Conservation (phyloP, 1,284 basidiomycete genomes). For the Papiliotrema nemorosa region DNA sequence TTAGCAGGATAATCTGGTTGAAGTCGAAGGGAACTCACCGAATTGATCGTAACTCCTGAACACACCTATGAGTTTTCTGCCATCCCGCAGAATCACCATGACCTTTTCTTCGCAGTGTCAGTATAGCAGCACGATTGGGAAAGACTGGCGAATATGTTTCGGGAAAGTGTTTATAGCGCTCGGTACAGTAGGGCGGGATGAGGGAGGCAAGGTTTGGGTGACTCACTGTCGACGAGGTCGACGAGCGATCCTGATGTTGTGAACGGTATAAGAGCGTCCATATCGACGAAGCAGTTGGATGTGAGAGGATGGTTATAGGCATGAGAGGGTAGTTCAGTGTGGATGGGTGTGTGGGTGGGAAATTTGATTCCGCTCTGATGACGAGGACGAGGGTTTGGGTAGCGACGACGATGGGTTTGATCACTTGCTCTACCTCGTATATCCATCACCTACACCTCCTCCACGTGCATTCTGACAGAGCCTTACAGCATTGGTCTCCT, state of each 20-base stretch:
- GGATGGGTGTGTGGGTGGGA: too few relatives aligned
- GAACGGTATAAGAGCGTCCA: conserved; percentile 94
- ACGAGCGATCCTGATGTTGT: conserved; percentile 94
- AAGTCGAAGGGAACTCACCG: conserved; percentile 59
- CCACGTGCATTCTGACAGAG: too few relatives aligned
- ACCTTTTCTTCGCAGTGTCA: conserved; percentile 79
- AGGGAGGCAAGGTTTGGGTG: background rate
- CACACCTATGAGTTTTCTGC: conserved; percentile 92
- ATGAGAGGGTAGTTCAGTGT: too few relatives aligned
- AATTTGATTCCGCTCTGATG: background rate
- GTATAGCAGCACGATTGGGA: background rate
- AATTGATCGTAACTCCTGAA: conserved; percentile 98
- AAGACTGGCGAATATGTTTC: too few relatives aligned
- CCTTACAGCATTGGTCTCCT: too few relatives aligned
- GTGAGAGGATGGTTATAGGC: too few relatives aligned
- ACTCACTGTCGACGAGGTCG: conserved; percentile 98
- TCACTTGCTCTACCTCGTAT: too few relatives aligned
- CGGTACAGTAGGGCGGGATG: background rate
- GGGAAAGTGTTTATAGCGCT: background rate
- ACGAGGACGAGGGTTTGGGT: background rate
- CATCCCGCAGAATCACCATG: conserved; percentile 92
- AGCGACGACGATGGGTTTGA: background rate
- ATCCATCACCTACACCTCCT: too few relatives aligned
- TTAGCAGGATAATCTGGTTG: background rate
- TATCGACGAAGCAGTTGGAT: conserved; percentile 40